phyloP scores from a whole-genome alignment of 768 basidiomycete species.

The Rhodotorula paludigena region DNA sequence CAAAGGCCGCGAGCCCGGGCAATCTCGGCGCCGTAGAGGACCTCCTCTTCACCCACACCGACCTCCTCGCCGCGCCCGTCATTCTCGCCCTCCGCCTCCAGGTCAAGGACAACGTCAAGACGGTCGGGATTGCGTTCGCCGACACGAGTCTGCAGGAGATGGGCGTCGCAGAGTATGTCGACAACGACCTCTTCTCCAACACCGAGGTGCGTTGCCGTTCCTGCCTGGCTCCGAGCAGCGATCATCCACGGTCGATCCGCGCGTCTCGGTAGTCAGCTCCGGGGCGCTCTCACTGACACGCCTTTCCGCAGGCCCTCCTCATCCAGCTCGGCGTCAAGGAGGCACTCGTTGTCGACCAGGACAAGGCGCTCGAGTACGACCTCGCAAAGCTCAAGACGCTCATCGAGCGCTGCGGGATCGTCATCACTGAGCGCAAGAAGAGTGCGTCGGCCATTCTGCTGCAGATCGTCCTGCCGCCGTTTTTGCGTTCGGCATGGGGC shows the following conservation, averaged over 20 bases:
- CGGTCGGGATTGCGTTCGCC: slow-evolving; percentile 82
- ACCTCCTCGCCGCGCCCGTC: slow-evolving; percentile 75
- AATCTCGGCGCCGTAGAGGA: slow-evolving; percentile 69
- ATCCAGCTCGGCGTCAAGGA: slow-evolving; percentile 98
- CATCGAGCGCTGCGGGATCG: slow-evolving; percentile 82
- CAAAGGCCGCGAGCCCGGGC: slow-evolving; percentile 78
- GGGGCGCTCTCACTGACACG: background rate
- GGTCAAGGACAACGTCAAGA: slow-evolving; percentile 60
- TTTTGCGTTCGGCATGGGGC: background rate
- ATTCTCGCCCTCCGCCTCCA: slow-evolving; percentile 78
- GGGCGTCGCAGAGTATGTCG: slow-evolving; percentile 84
- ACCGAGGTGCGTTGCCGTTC: slow-evolving; percentile 60
- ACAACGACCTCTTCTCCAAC: slow-evolving; percentile 93
- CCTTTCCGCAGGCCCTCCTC: slow-evolving; percentile 66
- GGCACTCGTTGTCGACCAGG: slow-evolving; percentile 62
- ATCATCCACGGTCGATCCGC: too few relatives aligned
- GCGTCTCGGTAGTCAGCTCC: too few relatives aligned
- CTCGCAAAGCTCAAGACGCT: slow-evolving; percentile 67
- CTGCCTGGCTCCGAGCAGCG: too few relatives aligned
- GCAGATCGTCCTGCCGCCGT: background rate
- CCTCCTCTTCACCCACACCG: slow-evolving; percentile 72
- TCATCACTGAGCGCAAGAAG: slow-evolving; percentile 81
- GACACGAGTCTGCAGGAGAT: slow-evolving; percentile 80
- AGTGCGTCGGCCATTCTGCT: slow-evolving; percentile 61
- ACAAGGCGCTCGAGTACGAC: slow-evolving; percentile 62